phyloP scores from a whole-genome alignment of 1,284 basidiomycete genomes.

The Boletus albobrunnescens region DNA sequence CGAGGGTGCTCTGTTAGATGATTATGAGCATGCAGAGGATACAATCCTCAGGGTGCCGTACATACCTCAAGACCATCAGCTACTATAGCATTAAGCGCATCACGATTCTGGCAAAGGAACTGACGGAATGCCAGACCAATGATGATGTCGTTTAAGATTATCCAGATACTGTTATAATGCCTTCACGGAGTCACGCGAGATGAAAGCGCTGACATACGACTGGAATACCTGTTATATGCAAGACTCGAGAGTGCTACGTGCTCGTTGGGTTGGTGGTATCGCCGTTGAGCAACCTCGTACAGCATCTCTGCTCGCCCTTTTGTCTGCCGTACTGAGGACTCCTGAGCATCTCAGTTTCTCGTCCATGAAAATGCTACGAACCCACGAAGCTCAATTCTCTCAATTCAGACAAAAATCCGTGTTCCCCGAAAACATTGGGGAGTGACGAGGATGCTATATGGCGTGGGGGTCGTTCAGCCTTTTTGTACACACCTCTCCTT shows the following conservation, averaged over 20 bases:
- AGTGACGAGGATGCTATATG: not conserved
- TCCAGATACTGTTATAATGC: constrained; percentile 90
- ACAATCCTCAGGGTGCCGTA: constrained; percentile 21
- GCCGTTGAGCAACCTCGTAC: constrained; percentile 39
- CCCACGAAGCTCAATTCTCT: constrained; percentile 26
- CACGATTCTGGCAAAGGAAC: constrained; percentile 64
- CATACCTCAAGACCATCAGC: constrained; percentile 45
- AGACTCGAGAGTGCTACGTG: constrained; percentile 29
- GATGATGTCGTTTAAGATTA: constrained; percentile 86
- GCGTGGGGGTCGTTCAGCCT: not conserved
- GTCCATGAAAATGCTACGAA: constrained; percentile 8
- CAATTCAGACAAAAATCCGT: constrained; percentile 10
- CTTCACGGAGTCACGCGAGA: constrained; percentile 38
- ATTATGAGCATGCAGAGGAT: not conserved
- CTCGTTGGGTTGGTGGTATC: constrained; percentile 21
- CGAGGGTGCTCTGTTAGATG: constrained; percentile 38
- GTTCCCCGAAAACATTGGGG: not conserved
- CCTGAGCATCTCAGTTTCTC: not conserved
- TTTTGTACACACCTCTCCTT: constrained; percentile 4
- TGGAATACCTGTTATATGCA: constrained; percentile 56
- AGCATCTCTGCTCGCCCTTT: constrained; percentile 46
- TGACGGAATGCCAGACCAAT: constrained; percentile 70
- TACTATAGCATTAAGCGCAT: constrained; percentile 38
- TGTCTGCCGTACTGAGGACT: constrained; percentile 43
- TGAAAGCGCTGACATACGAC: not conserved